phyloP scores from a whole-genome alignment of 2,329 filamentous ascomycete species.

The Scedosporium aurantiacum region DNA sequence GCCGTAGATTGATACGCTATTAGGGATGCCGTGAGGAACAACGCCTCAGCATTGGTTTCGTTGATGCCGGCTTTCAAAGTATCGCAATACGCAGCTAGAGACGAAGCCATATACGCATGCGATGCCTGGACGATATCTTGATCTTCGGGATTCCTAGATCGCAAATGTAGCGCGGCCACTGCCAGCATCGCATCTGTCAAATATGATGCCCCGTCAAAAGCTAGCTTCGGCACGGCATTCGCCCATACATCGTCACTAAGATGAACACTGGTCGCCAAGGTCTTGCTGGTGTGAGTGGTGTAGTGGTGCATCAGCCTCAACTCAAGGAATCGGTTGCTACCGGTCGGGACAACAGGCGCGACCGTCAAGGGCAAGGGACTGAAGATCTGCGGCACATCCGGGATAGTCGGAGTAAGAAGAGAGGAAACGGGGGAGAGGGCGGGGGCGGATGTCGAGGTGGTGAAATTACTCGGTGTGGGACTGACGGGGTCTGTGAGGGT shows the following conservation, averaged over 20 bases:
- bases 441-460: slow-evolving; percentile 15
- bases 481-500: slow-evolving; percentile 13
- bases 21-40: slow-evolving; percentile 51
- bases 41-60: slow-evolving; percentile 47
- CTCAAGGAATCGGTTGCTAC: slow-evolving; percentile 39
- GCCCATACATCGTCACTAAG: slow-evolving; percentile 47
- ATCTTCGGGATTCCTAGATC: slow-evolving; percentile 45
- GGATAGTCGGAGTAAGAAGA: background rate
- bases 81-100: slow-evolving; percentile 48
- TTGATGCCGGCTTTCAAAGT: slow-evolving; percentile 46
- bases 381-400: slow-evolving; percentile 1
- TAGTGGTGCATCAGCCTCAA: slow-evolving; percentile 55
- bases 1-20: slow-evolving; percentile 59
- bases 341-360: slow-evolving; percentile 21
- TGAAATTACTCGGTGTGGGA: slow-evolving; percentile 8
- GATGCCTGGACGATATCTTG: slow-evolving; percentile 49
- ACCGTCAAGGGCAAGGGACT: slow-evolving; percentile 14
- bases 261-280: slow-evolving; percentile 42
- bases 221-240: slow-evolving; percentile 47
- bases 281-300: slow-evolving; percentile 48
- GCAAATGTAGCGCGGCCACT: slow-evolving; percentile 51
- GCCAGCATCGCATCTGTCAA: slow-evolving; percentile 54
- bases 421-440: slow-evolving; percentile 7
- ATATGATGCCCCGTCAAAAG: slow-evolving; percentile 47
- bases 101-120: slow-evolving; percentile 54